Conservation (phyloP, 2,329 filamentous ascomycete genomes). For the Plectosphaerella cucumerina region DNA sequence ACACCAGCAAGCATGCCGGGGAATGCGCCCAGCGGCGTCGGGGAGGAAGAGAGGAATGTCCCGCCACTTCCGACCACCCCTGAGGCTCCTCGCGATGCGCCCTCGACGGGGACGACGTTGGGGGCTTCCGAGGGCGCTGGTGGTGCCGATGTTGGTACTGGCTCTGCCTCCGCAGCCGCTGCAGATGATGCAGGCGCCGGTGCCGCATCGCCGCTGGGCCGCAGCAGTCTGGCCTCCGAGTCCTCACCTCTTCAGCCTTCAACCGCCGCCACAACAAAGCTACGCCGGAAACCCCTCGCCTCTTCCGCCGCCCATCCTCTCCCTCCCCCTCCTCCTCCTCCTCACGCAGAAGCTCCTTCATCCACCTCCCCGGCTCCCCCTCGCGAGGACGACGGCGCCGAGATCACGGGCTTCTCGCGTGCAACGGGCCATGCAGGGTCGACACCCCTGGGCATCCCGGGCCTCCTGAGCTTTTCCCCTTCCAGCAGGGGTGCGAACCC, state of each 20-base stretch:
- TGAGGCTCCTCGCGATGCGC: neutral
- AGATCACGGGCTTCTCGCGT: conserved; percentile 4
- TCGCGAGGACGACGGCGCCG: conserved; percentile 2
- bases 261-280: too few relatives aligned
- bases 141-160: too few relatives aligned
- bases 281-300: neutral
- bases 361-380: neutral
- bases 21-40: too few relatives aligned
- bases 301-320: neutral
- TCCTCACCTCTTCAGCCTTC: too few relatives aligned
- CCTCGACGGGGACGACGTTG: neutral
- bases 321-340: neutral
- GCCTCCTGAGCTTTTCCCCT: neutral
- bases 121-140: too few relatives aligned
- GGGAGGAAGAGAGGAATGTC: too few relatives aligned
- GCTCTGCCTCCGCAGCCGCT: too few relatives aligned
- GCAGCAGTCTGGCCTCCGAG: too few relatives aligned
- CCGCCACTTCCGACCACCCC: too few relatives aligned
- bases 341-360: neutral
- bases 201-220: too few relatives aligned
- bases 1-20: too few relatives aligned
- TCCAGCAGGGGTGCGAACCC: neutral
- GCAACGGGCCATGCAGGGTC: conserved; percentile 10
- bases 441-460: conserved; percentile 11
- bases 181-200: too few relatives aligned